Evolutionary conservation across 805 yeast species (phyloP), one percentile per base, ranked within the genome.

Genomic region (Hyphopichia homilentoma): DNA sequence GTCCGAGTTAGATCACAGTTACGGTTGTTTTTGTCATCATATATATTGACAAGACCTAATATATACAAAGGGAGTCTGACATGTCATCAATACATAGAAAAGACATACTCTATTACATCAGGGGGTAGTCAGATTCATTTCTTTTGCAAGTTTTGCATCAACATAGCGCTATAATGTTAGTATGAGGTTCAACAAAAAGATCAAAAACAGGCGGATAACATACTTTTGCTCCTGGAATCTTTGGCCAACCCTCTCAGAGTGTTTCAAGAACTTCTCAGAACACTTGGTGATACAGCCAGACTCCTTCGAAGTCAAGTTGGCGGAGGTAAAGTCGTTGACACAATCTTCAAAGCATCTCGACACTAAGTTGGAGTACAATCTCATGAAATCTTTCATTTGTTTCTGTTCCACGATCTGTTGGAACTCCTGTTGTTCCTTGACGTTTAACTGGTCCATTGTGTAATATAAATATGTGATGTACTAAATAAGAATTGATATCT

Each of bases 351-450:
- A 93, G 72, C 99, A 93, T 72, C 95, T 84, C 65, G 90, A 94
- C 33, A 93, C 97, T 51, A 93, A 76, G 59, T 84, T 83, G 44
- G 97, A 88, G 77, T 93, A 93, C 38, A 78, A 78, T 60, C 93
- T 83, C 97, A 93, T 90, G 81, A 90, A 93, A 63, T 90, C 98
- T 65, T 84, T 85, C 96, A 93, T 89, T 68, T 90, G 98, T 74
- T 90, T 90, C 60, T 84, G 89, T 69, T 90, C 98, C 44, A 90
- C 95, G 44, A 90, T 70, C 62, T 82, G 89, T 67, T 88, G 96
- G 67, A 90, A 90, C 52, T 88, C 90, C 66, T 88, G 96, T 68
- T 93, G 97, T 69, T 90, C 98, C 60, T 86, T 84, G 58, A 80
- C 81, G 75, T 90, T 90, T 51, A 90, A 75, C 65, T 86, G 94